Evolutionary conservation across 1,284 basidiomycete genomes (phyloP), one percentile per base, ranked within the genome.

Genomic region (Pisolithus thermaeus): DNA sequence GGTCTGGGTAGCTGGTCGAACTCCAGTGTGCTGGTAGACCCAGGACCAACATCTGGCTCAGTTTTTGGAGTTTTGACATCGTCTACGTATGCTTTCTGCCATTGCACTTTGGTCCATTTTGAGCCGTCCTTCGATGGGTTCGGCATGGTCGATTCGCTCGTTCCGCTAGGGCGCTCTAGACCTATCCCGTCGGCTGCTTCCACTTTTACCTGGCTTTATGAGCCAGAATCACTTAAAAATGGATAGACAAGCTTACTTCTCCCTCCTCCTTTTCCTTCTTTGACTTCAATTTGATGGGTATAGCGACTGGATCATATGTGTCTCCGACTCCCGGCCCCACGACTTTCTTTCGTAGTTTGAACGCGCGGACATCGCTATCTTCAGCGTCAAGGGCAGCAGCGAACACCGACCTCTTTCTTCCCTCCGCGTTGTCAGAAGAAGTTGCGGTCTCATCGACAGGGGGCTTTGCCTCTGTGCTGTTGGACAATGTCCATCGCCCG

Each of bases 401-500:
- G 11, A 66, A 66, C n/a, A 64, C 65, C 22, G 58, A 55, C 20
- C 72, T 59, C 56, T 74, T 74, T 46, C 51, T 53, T 9, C 9
- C 38, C 18, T 50, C 50, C 51, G 40, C 53, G 45, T 71, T 71
- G 38, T 40, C 28, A 7, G 9, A n/a, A 42, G 41, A 25, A 14
- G 41, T 23, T 22, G 11, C 16, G 9, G 20, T 47, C n/a, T 50
- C 55, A 18, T 55, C 58, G n/a, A 46, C 53, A 18, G 49, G 56
- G 30, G 25, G 27, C 42, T 73, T 76, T 18, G 72, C 74, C 49
- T 68, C 68, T 50, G 66, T 57, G 78, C 77, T 56, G 53, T 28
- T 50, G 48, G 32, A 35, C 32, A 11, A 1, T 23, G 84, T 71
- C 96, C 96, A 99, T 58, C 84, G 78, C 1, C 96, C 94, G 0